A percentile compares a stretch with the other conserved stretches of the same genome.
Evolutionary conservation across 2,329 filamentous ascomycete species (phyloP).

Genomic region (Alternaria hordeiaustralica): DNA sequence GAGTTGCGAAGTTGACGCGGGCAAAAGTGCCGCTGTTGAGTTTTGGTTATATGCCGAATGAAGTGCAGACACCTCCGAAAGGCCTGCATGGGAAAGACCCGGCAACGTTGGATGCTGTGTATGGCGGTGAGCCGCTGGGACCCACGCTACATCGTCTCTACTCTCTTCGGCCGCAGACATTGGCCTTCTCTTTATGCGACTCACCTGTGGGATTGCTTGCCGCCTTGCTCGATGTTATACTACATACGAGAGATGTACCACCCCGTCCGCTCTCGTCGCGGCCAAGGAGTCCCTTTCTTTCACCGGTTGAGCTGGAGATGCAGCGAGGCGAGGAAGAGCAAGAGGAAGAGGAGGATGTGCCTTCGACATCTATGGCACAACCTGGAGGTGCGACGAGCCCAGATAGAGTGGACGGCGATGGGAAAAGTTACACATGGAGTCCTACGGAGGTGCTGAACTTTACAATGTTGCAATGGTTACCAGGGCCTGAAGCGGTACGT

Average conservation of each 20-base stretch:
- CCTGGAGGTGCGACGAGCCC: slow-evolving; percentile 3
- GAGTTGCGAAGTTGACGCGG: slow-evolving; percentile 54
- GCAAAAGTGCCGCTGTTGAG: slow-evolving; percentile 54
- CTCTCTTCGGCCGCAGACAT: slow-evolving; percentile 44
- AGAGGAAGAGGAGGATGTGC: slow-evolving; percentile 4
- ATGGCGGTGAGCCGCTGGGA: slow-evolving; percentile 10
- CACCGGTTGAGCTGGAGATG: slow-evolving; percentile 38
- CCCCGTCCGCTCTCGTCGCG: slow-evolving; percentile 21
- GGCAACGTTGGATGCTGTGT: background rate
- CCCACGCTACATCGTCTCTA: slow-evolving; percentile 33
- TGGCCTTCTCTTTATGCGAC: slow-evolving; percentile 48
- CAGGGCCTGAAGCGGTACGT: slow-evolving; percentile 62
- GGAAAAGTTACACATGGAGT: slow-evolving; percentile 8
- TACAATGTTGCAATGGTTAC: slow-evolving; percentile 65
- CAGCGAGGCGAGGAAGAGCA: slow-evolving; percentile 18
- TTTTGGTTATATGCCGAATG: slow-evolving; percentile 63
- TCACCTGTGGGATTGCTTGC: slow-evolving; percentile 47
- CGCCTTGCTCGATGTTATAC: slow-evolving; percentile 40
- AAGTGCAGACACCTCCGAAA: slow-evolving; percentile 47
- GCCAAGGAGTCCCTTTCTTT: slow-evolving; percentile 40
- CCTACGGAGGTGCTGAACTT: slow-evolving; percentile 62
- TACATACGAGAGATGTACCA: slow-evolving; percentile 31
- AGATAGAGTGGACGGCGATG: background rate
- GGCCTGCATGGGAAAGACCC: background rate
- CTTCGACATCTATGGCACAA: background rate